These are phyloP conservation scores for Pseudogymnoascus sp. DNA, from an alignment of 2,329 filamentous ascomycete genomes.

Conservation along the genomic window DNA sequence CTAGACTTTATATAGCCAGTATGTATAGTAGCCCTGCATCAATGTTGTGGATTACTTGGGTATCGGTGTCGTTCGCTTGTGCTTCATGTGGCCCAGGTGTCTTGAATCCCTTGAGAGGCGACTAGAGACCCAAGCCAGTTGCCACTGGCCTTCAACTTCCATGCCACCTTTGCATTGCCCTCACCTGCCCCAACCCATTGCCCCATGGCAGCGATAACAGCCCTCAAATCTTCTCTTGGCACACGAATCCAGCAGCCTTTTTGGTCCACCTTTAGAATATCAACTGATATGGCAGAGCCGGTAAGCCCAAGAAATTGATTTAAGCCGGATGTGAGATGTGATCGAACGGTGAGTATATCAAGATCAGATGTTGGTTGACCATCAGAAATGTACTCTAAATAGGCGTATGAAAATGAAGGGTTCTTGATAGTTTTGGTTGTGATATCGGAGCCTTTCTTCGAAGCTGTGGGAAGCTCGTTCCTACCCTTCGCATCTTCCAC, in stretches of 20 bases:
- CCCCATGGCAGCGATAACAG: slow-evolving; percentile 57
- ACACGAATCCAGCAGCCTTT: slow-evolving; percentile 57
- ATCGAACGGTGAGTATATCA: slow-evolving; percentile 58
- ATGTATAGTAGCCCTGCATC: slow-evolving; percentile 9
- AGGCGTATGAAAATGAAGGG: slow-evolving; percentile 50
- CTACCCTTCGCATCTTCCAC: background rate
- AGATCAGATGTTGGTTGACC: slow-evolving; percentile 17
- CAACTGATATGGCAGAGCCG: slow-evolving; percentile 59
- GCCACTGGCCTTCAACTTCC: slow-evolving; percentile 48
- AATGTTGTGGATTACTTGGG: background rate
- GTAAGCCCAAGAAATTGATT: slow-evolving; percentile 62
- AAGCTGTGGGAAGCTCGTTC: background rate
- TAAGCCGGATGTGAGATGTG: slow-evolving; percentile 57
- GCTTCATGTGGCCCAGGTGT: background rate
- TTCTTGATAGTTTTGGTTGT: slow-evolving; percentile 43
- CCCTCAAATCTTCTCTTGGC: slow-evolving; percentile 50
- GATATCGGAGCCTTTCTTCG: slow-evolving; percentile 36
- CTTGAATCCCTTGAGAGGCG: slow-evolving; percentile 30
- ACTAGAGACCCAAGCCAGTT: slow-evolving; percentile 57
- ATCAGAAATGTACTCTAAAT: slow-evolving; percentile 32
- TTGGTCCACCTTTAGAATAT: slow-evolving; percentile 57
- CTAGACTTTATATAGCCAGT: slow-evolving; percentile 9
- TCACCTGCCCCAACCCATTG: slow-evolving; percentile 50
- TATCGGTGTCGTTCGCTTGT: background rate
- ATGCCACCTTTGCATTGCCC: slow-evolving; percentile 31